These are phyloP conservation scores for Blastomyces percursus DNA, from an alignment of 2,329 filamentous ascomycete genomes.

Conservation along the genomic window DNA sequence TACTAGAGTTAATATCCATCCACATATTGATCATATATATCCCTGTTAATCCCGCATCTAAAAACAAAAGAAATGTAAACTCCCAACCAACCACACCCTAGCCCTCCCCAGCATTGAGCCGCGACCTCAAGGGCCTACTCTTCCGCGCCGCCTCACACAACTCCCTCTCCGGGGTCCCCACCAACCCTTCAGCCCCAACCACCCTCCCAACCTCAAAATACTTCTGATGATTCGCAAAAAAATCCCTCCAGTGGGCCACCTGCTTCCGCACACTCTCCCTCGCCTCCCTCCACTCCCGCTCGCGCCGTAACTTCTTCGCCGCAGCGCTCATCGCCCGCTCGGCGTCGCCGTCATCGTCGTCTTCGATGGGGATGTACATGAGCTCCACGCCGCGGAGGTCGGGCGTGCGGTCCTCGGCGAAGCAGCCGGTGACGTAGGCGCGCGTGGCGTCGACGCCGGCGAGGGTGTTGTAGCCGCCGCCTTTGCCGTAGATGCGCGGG, in stretches of 20 bases:
- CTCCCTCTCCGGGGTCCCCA: constrained; percentile 41
- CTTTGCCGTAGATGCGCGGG: constrained; percentile 58
- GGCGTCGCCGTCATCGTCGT: constrained; percentile 37
- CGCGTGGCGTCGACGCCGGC: constrained; percentile 76
- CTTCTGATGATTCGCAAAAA: constrained; percentile 70
- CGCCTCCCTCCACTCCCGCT: constrained; percentile 55
- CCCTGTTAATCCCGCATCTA: neutral
- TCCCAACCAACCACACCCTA: neutral
- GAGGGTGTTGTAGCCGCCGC: constrained; percentile 79
- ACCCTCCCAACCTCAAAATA: constrained; percentile 74
- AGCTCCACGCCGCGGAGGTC: constrained; percentile 80
- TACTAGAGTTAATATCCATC: neutral
- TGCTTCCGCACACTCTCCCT: constrained; percentile 53
- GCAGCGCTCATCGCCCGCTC: constrained; percentile 23
- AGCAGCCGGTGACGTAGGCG: constrained; percentile 87
- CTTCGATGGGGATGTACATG: constrained; percentile 64
- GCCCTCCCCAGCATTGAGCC: constrained; percentile 22
- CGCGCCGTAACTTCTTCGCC: constrained; percentile 43
- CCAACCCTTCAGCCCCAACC: constrained; percentile 43
- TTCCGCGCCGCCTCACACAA: constrained; percentile 63
- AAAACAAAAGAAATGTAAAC: neutral
- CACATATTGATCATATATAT: neutral
- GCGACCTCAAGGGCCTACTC: constrained; percentile 46
- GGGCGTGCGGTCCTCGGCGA: constrained; percentile 68
- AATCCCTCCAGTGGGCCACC: constrained; percentile 69